phyloP scores from a whole-genome alignment of 2,329 filamentous ascomycete genomes.

The Fusarium sublunatum region DNA sequence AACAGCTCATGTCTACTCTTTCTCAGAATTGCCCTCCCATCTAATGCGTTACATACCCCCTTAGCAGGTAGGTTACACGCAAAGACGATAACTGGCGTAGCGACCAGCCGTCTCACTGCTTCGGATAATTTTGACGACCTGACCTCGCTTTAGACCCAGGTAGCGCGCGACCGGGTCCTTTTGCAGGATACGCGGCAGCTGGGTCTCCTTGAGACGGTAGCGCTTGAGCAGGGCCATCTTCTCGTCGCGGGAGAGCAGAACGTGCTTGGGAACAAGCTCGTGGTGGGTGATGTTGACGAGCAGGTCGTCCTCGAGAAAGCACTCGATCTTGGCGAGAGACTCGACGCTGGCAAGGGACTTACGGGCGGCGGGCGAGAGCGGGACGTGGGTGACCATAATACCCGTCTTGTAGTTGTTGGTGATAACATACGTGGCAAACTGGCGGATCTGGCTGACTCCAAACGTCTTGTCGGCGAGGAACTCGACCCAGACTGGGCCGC shows the following conservation, averaged over 20 bases:
- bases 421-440: conserved; percentile 85
- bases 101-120: conserved; percentile 94
- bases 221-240: conserved; percentile 86
- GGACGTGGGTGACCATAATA: conserved; percentile 85
- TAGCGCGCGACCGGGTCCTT: conserved; percentile 95
- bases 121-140: conserved; percentile 98
- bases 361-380: conserved; percentile 86
- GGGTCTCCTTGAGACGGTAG: conserved; percentile 96
- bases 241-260: conserved; percentile 89
- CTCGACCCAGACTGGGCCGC: conserved; percentile 92
- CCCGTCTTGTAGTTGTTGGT: conserved; percentile 87
- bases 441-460: conserved; percentile 91
- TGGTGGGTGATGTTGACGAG: conserved; percentile 98
- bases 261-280: conserved; percentile 93
- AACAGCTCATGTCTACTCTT: conserved; percentile 11
- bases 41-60: background rate
- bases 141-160: conserved; percentile 86
- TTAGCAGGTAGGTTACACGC: conserved; percentile 58
- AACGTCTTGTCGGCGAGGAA: conserved; percentile 85
- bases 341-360: conserved; percentile 85
- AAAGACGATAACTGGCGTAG: conserved; percentile 91
- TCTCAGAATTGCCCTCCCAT: background rate
- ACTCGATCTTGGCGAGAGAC: conserved; percentile 84
- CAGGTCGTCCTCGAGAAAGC: conserved; percentile 94
- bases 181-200: conserved; percentile 90